Evolutionary conservation across 345 rosid genomes (phyloP).

Genomic region (Geranium rotundifolium): DNA sequence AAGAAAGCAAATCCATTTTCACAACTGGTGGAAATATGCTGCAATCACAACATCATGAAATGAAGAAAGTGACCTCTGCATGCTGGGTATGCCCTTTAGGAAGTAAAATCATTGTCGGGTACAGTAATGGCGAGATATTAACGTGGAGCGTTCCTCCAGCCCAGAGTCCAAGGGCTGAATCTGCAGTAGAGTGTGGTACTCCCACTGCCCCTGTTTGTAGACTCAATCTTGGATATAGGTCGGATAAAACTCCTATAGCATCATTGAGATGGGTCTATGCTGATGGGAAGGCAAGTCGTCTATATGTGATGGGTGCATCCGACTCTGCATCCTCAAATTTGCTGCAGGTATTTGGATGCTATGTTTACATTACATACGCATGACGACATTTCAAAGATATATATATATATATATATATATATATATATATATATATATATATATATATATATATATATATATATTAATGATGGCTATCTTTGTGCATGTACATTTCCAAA

Average conservation of each 20-base stretch:
- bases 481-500: no score
- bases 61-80: constrained; percentile 67
- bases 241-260: constrained; percentile 60
- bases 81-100: constrained; percentile 87
- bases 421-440: no score
- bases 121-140: constrained; percentile 65
- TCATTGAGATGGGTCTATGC: constrained; percentile 58
- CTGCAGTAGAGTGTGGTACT: constrained; percentile 24
- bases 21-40: constrained; percentile 44
- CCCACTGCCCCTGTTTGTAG: constrained; percentile 42
- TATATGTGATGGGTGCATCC: constrained; percentile 52
- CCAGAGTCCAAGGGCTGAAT: constrained; percentile 25
- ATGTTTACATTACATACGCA: background rate
- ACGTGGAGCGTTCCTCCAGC: constrained; percentile 52
- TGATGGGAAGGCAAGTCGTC: constrained; percentile 66
- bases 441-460: background rate
- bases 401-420: no score
- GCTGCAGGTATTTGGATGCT: constrained; percentile 38
- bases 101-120: constrained; percentile 73
- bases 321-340: constrained; percentile 38
- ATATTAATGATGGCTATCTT: no score
- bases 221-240: constrained; percentile 75
- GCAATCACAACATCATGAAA: constrained; percentile 41
- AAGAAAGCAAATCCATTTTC: constrained; percentile 48
- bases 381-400: background rate